These are phyloP conservation scores for Asclepias syriaca DNA, from an alignment of 257 asterid genomes.

Conservation along the genomic window DNA sequence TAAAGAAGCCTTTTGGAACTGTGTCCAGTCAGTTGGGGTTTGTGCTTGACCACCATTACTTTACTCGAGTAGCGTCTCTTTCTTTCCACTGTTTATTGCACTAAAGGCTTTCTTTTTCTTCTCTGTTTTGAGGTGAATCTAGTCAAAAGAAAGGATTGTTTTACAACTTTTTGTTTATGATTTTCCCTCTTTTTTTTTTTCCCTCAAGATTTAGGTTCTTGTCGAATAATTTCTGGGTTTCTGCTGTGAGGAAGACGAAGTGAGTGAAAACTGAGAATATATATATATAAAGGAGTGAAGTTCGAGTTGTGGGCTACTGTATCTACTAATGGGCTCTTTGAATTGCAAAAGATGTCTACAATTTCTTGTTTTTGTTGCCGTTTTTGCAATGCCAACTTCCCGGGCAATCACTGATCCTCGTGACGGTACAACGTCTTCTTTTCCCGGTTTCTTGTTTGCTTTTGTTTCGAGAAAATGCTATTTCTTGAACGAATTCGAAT, in stretches of 20 bases:
- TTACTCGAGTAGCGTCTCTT: conserved; percentile 19
- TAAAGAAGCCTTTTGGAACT: conserved; percentile 37
- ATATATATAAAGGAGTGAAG: neutral
- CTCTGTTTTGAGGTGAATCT: conserved; percentile 7
- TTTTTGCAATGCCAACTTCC: conserved; percentile 34
- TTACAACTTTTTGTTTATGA: conserved; percentile 11
- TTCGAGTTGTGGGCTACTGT: conserved; percentile 23
- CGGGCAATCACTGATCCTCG: conserved; percentile 72
- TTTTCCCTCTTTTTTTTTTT: neutral
- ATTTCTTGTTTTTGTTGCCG: conserved; percentile 34
- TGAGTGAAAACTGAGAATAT: conserved; percentile 7
- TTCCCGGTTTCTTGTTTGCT: neutral
- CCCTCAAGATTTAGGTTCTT: conserved; percentile 13
- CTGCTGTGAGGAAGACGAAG: conserved; percentile 7
- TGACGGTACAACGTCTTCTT: conserved; percentile 48
- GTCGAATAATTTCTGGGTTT: conserved; percentile 18
- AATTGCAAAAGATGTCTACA: conserved; percentile 30
- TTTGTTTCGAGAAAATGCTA: neutral
- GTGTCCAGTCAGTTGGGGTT: conserved; percentile 31
- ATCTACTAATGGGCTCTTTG: conserved; percentile 38
- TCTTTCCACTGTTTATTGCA: neutral
- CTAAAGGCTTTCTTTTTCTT: conserved; percentile 12
- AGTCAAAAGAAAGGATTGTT: conserved; percentile 1
- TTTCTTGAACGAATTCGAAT: neutral
- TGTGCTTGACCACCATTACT: conserved; percentile 44